Percentiles rank a stretch among this genome's conserved stretches.
These are phyloP conservation scores for Leptomonas pyrrhocoris DNA, from an alignment of 208 protist genomes.

Conservation along the genomic window DNA sequence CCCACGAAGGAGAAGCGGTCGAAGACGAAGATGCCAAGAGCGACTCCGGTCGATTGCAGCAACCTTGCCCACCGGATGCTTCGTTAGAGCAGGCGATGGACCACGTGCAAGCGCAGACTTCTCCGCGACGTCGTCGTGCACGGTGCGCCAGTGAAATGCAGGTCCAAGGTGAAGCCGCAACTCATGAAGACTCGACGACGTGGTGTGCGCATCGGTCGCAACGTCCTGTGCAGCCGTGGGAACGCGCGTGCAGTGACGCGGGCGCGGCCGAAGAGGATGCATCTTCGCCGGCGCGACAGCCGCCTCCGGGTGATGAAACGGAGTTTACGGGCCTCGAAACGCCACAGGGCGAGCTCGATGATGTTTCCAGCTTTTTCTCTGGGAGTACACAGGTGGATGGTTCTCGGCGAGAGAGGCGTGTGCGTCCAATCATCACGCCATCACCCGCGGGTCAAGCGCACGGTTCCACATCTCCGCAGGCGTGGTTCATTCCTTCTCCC, in stretches of 20 bases:
- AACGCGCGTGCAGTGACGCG: constrained; percentile 4
- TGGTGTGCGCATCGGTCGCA: not conserved
- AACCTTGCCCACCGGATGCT: not conserved
- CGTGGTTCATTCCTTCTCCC: not conserved
- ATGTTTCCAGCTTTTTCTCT: not conserved
- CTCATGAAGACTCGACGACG: not conserved
- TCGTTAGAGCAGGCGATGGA: not conserved
- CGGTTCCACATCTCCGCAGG: not conserved
- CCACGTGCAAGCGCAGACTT: not conserved
- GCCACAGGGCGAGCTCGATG: not conserved
- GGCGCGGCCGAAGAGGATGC: not conserved
- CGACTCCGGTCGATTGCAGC: not conserved
- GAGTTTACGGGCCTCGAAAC: too few relatives aligned
- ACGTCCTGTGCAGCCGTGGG: constrained; percentile 13
- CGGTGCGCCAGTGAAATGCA: not conserved
- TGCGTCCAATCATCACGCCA: not conserved
- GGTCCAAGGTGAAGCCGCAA: not conserved
- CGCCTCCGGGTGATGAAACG: too few relatives aligned
- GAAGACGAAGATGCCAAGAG: not conserved
- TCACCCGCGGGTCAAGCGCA: not conserved
- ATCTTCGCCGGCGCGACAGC: not conserved
- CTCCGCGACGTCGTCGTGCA: not conserved
- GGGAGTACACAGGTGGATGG: not conserved
- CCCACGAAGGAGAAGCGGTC: not conserved
- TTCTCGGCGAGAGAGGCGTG: not conserved